Base-by-base conservation (phyloP, 345 rosid species). In the Populus simonii region DNA sequence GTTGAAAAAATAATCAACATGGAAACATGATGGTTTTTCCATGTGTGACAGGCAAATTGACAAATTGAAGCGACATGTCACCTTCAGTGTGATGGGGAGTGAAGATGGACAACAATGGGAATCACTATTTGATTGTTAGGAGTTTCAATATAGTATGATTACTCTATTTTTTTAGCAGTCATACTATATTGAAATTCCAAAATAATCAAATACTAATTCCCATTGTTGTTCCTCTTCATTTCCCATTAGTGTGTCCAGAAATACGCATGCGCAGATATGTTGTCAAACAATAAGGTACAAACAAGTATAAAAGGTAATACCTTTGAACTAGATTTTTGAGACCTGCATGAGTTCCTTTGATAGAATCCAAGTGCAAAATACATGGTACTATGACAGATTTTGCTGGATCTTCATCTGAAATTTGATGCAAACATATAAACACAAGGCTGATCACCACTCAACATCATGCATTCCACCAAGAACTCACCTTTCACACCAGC, bases 311-410 rank as follows among this genome's bases (percentile, higher is more conserved):
- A 43, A 68, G 36, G 31, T 31, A 8, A 63, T 91, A 96, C 99
- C 98, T 93, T 82, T 96, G 99, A 73, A 94, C 83, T 43, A 96
- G 97, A 84, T 88, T 91, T 83, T 96, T 92, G 76, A 96, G 97
- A 35, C 99, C 97, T 16, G 93, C 88, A 76, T 96, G 99, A 80
- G 90, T 96, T 81, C 99, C 99, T 94, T 80, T 96, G 68, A 96
- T 91, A 69, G 99, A 94, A 83, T 96, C 99, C 99, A 96, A 93
- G 79, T 96, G 99, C 85, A 96, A 81, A 79, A 96, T 88, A 79
- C 99, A 96, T 22, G 99, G 98, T 31, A 94, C 83, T 80, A 84
- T 93, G 51, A 79, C 75, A 17, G 87, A 83, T 78, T 82, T 85
- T 70, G 77, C 83, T 51, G 83, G 57, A 23, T 90, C 91, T 68